Conservation (phyloP, 495 filamentous ascomycete genomes). For the Cairneyella variabilis region DNA sequence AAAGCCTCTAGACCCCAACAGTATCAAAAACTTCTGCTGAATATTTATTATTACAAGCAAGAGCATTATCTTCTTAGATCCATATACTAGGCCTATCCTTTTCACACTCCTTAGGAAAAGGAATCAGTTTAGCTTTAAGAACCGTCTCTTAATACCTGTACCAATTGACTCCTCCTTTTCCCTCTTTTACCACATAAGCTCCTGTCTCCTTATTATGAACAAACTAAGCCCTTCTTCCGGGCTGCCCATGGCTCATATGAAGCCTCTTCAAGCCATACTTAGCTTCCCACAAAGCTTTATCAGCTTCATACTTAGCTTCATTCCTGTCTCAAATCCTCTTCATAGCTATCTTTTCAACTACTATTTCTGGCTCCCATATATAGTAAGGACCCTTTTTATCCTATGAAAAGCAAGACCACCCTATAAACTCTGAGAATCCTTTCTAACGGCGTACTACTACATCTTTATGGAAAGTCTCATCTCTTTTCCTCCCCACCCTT, state of each 20-base stretch:
- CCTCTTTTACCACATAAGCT: neutral
- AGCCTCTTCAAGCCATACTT: neutral
- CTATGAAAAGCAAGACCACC: neutral
- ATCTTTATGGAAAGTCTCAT: neutral
- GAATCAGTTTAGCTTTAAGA: too few species aligned
- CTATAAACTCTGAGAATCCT: neutral
- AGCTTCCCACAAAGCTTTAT: neutral
- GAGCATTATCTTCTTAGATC: neutral
- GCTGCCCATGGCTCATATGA: neutral
- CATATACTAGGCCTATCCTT: neutral
- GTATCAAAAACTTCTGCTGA: neutral
- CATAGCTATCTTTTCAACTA: neutral
- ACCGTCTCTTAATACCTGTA: neutral
- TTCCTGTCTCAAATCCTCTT: neutral
- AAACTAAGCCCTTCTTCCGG: neutral
- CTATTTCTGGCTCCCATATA: neutral
- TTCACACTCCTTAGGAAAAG: neutral
- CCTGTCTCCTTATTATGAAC: neutral
- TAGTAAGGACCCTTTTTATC: neutral
- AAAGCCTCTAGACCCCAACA: neutral
- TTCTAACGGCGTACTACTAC: neutral
- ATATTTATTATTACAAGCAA: neutral
- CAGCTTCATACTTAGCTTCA: neutral
- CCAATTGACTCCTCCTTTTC: neutral
- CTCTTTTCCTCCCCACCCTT: neutral